Conservation (phyloP, 1,284 basidiomycete species). For the Ceratobasidium sp. region DNA sequence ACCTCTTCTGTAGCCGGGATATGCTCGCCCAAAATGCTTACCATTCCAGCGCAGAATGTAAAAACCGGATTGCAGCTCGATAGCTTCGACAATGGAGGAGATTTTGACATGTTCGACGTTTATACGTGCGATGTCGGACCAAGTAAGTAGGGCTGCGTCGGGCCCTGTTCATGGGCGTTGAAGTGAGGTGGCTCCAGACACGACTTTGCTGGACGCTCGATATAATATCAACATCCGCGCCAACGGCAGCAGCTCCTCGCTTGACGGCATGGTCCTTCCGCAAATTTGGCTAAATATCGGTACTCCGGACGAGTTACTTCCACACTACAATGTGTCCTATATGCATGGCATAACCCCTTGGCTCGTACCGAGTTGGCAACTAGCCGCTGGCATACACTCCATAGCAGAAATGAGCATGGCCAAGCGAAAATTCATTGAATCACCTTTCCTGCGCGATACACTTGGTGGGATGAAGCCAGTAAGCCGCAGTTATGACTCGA, state of each 20-base stretch:
- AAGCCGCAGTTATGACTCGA: neutral
- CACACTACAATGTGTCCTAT: neutral
- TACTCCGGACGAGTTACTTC: neutral
- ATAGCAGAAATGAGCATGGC: slow-evolving; percentile 4
- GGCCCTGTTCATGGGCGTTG: too few species aligned
- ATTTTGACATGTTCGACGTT: slow-evolving; percentile 10
- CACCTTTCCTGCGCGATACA: slow-evolving; percentile 18
- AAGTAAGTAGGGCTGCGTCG: neutral
- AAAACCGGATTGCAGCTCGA: neutral
- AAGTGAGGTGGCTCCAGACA: neutral
- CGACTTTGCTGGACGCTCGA: neutral
- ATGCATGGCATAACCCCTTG: slow-evolving; percentile 13
- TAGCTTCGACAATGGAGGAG: too few species aligned
- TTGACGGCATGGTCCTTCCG: slow-evolving; percentile 10
- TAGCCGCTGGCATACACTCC: slow-evolving; percentile 2
- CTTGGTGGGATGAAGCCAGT: slow-evolving; percentile 26
- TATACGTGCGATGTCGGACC: neutral
- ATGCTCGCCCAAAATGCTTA: neutral
- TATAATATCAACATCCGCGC: slow-evolving; percentile 7
- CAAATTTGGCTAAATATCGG: slow-evolving; percentile 11
- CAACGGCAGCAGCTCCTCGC: neutral
- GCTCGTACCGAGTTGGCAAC: slow-evolving; percentile 18
- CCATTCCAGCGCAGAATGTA: neutral
- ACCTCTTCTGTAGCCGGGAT: neutral
- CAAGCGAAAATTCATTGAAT: slow-evolving; percentile 12